Base-by-base conservation (phyloP, 345 rosid genomes). In the Gossypium herbaceum region DNA sequence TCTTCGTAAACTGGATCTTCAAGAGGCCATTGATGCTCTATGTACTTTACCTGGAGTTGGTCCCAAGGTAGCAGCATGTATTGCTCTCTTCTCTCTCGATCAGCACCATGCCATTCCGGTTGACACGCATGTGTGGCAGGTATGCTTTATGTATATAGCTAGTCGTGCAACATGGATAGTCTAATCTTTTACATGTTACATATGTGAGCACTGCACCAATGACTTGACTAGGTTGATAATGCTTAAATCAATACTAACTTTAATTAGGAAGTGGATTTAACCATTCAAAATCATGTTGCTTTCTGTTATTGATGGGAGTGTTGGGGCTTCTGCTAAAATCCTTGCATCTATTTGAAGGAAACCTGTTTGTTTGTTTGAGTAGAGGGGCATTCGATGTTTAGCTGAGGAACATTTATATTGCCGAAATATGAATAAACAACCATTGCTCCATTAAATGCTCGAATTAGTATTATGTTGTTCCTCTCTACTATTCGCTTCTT, bases 81-180 rank as follows among this genome's bases (percentile, higher is more conserved):
- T 94, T 76, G 92, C 98, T 78, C 88, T 94, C 79, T 94, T 92
- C 78, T 91, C 98, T 16, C 98, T 94, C 45, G 98, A 92, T 79
- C 97, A 94, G 66, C 97, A 94, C 75, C 87, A 90, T 62, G 98
- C 98, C 54, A 81, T 94, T 86, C 98, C 98, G 2, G 97, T 94
- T 56, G 98, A 94, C 79, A 94, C 96, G 2, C 98, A 94, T 73
- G 98, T 92, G 80, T 94, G 98, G 98, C 75, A 89, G 93, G 98
- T 92, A 87, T 73, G 39, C 27, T 75, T 17, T 27, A 7, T 52
- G 41, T 50, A n/a, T 73, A 71, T 77, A 39, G 22, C 43, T 34
- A 7, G 47, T 44, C 11, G 12, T 41, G 16, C 17, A 56, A 3
- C 29, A 0, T 9, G 22, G 56, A 25, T 47, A 19, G 58, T 48